Conservation (phyloP, 1,284 basidiomycete species). For the Golubevia pallescens region DNA sequence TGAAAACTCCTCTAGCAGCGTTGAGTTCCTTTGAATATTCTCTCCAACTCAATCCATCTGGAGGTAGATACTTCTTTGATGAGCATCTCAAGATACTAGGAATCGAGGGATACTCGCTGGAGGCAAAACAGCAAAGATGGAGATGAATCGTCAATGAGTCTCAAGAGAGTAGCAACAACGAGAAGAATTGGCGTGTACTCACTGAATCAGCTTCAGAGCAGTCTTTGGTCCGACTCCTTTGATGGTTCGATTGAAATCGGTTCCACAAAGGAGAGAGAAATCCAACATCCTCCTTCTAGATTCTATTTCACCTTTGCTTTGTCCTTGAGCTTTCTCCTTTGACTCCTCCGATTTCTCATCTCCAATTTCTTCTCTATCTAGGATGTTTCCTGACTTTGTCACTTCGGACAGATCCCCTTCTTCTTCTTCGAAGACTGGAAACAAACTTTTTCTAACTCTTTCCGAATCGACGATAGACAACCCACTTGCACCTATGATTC, state of each 20-base stretch:
- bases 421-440: slow-evolving; percentile 3
- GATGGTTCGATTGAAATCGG: slow-evolving; percentile 58
- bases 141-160: slow-evolving; percentile 32
- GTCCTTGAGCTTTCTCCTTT: background rate
- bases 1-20: slow-evolving; percentile 40
- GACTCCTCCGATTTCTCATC: too few relatives aligned
- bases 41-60: slow-evolving; percentile 27
- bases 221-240: slow-evolving; percentile 44
- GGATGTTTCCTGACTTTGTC: too few relatives aligned
- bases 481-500: slow-evolving; percentile 33
- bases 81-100: background rate
- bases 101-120: slow-evolving; percentile 3
- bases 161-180: background rate
- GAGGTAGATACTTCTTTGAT: slow-evolving; percentile 21
- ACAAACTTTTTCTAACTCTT: slow-evolving; percentile 26
- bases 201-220: slow-evolving; percentile 30
- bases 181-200: background rate
- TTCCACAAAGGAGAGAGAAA: slow-evolving; percentile 60
- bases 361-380: too few relatives aligned
- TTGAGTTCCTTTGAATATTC: slow-evolving; percentile 46
- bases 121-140: slow-evolving; percentile 10
- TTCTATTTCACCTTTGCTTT: slow-evolving; percentile 11
- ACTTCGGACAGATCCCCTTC: too few relatives aligned
- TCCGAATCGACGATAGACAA: slow-evolving; percentile 43
- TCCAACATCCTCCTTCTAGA: slow-evolving; percentile 37